Evolutionary conservation across 139 green algal species (phyloP).

Genomic region (Marvania coccoides): DNA sequence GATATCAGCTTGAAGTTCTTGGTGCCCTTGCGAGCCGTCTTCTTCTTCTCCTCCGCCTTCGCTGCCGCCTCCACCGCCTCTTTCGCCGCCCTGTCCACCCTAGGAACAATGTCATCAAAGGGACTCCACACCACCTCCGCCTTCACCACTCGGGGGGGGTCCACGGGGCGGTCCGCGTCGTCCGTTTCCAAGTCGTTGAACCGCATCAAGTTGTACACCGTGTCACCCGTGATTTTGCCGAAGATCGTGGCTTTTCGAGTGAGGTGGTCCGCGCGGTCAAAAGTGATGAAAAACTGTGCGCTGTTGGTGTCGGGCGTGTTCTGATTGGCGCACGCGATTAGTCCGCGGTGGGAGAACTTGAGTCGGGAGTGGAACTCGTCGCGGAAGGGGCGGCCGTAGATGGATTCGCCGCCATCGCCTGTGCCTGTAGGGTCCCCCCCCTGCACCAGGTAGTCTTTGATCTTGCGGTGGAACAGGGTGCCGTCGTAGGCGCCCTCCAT

Average conservation of each 20-base stretch:
- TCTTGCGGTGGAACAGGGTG: constrained; percentile 82
- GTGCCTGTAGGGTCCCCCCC: constrained; percentile 73
- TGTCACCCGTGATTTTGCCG: constrained; percentile 76
- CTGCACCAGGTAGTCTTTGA: constrained; percentile 77
- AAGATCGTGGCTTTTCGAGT: constrained; percentile 92
- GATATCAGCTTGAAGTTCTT: constrained; percentile 82
- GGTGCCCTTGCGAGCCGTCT: constrained; percentile 22
- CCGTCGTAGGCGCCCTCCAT: constrained; percentile 91
- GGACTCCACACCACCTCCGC: constrained; percentile 89
- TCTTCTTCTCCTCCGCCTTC: constrained; percentile 7
- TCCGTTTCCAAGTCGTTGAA: constrained; percentile 78
- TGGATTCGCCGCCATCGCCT: constrained; percentile 43
- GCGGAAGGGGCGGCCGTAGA: constrained; percentile 49
- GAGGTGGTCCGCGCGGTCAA: constrained; percentile 63
- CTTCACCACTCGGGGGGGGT: constrained; percentile 55
- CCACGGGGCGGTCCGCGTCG: constrained; percentile 49
- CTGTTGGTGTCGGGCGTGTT: constrained; percentile 83
- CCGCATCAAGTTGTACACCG: constrained; percentile 84
- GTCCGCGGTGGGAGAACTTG: constrained; percentile 81
- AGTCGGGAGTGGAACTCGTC: constrained; percentile 92
- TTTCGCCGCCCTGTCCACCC: constrained; percentile 26
- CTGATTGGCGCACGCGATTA: constrained; percentile 90
- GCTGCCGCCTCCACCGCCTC: constrained; percentile 5
- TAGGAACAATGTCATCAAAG: constrained; percentile 91
- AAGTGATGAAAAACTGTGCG: constrained; percentile 80